A percentile compares a stretch with the other conserved stretches of the same genome.
Conservation (phyloP, 345 rosid species). For the Dovyalis caffra region DNA sequence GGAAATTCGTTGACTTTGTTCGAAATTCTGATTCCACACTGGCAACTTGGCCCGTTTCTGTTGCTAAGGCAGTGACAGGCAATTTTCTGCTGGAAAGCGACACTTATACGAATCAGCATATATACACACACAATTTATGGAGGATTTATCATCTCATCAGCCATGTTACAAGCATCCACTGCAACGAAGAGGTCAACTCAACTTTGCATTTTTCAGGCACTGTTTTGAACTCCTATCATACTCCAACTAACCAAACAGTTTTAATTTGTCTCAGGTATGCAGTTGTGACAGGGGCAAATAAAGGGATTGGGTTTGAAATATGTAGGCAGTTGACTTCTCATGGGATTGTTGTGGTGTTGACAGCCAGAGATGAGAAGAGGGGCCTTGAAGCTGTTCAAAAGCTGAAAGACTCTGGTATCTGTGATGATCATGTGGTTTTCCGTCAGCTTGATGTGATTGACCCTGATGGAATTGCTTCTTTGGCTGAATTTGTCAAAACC, state of each 20-base stretch:
- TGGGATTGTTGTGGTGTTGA: constrained; percentile 7
- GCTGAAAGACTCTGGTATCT: constrained; percentile 4
- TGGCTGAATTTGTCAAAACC: constrained; percentile 29
- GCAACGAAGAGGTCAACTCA: too few species aligned
- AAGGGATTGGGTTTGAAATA: constrained; percentile 16
- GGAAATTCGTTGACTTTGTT: too few species aligned
- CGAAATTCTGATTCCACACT: too few species aligned
- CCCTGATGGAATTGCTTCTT: constrained; percentile 17
- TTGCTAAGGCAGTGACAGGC: too few species aligned
- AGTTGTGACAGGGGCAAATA: constrained; percentile 10
- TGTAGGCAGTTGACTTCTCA: constrained; percentile 15
- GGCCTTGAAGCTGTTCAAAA: constrained; percentile 13
- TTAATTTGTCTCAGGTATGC: constrained; percentile 22
- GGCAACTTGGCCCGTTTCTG: too few species aligned
- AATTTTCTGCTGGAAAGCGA: too few species aligned
- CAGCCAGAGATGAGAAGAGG: constrained; percentile 10
- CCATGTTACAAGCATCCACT: too few species aligned
- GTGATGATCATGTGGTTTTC: constrained; percentile 7
- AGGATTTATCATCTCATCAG: too few species aligned
- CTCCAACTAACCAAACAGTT: constrained; percentile 6
- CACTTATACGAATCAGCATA: too few species aligned
- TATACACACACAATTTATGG: too few species aligned
- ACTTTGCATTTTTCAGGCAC: too few species aligned
- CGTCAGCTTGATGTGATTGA: constrained; percentile 16
- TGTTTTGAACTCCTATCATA: too few species aligned